Evolutionary conservation across 2,329 filamentous ascomycete genomes (phyloP).

Genomic region (Sphaerulina vaccinii): DNA sequence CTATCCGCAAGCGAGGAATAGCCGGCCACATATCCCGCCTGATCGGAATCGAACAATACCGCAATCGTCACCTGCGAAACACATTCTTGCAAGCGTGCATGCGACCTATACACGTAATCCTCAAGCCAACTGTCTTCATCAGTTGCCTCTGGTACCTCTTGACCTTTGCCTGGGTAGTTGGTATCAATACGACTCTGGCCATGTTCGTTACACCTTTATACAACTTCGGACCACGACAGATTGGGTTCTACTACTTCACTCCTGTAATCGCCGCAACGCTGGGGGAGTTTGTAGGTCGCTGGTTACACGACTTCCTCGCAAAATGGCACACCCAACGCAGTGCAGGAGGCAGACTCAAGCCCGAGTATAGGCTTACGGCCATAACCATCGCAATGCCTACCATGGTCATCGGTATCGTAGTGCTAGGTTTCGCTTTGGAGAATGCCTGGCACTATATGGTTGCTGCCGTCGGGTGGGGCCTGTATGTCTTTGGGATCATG

Average conservation of each 20-base stretch:
- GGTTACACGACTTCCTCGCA: conserved; percentile 32
- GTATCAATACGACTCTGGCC: conserved; percentile 27
- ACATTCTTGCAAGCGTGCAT: conserved; percentile 14
- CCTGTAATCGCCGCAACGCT: conserved; percentile 31
- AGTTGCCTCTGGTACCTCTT: conserved; percentile 13
- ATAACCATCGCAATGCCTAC: conserved; percentile 12
- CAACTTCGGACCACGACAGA: conserved; percentile 19
- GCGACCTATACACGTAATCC: conserved; percentile 8
- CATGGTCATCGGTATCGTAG: conserved; percentile 14
- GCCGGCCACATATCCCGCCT: conserved; percentile 23
- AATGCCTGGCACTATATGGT: conserved; percentile 13
- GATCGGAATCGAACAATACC: conserved; percentile 18
- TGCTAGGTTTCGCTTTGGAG: conserved; percentile 14
- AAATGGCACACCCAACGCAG: not conserved
- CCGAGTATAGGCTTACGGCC: conserved; percentile 16
- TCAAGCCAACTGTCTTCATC: conserved; percentile 16
- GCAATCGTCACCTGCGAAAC: conserved; percentile 8
- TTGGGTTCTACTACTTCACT: conserved; percentile 32
- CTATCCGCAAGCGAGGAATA: conserved; percentile 8
- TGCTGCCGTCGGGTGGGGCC: conserved; percentile 14
- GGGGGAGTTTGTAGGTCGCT: conserved; percentile 32
- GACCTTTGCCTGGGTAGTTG: conserved; percentile 29
- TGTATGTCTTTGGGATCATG: conserved; percentile 22
- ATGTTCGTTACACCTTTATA: conserved; percentile 25
- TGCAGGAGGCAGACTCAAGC: conserved; percentile 3